Evolutionary conservation across 2,329 filamentous ascomycete species (phyloP).

Genomic region (Trichothecium roseum): DNA sequence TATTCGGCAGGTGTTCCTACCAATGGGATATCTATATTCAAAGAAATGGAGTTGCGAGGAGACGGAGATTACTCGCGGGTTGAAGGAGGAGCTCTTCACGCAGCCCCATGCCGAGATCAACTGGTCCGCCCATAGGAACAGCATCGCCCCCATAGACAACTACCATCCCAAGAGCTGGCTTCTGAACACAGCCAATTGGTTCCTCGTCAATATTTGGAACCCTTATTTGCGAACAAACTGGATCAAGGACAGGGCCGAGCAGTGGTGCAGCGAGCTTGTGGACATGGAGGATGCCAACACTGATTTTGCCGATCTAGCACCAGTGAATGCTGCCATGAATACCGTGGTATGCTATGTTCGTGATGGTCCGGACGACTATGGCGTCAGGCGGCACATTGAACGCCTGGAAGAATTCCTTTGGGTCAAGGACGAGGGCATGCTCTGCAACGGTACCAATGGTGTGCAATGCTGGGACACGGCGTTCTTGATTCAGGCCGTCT

Average conservation of each 20-base stretch:
- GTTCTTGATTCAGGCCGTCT: constrained; percentile 74
- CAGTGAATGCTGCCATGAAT: constrained; percentile 87
- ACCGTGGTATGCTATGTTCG: constrained; percentile 75
- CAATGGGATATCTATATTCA: constrained; percentile 86
- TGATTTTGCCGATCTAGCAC: constrained; percentile 73
- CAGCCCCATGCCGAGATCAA: constrained; percentile 69
- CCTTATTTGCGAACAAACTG: constrained; percentile 61
- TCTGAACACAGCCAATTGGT: constrained; percentile 67
- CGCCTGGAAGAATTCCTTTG: constrained; percentile 79
- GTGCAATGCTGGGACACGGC: constrained; percentile 96
- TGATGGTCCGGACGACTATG: constrained; percentile 65
- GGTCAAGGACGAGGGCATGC: constrained; percentile 86
- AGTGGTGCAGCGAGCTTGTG: constrained; percentile 73
- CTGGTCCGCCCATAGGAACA: constrained; percentile 71
- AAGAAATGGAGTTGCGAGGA: constrained; percentile 69
- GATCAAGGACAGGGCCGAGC: constrained; percentile 63
- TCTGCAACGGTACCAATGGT: constrained; percentile 95
- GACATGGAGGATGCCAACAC: constrained; percentile 92
- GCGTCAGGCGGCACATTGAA: constrained; percentile 68
- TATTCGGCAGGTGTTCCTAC: constrained; percentile 89
- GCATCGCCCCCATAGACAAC: constrained; percentile 70
- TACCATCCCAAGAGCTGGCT: constrained; percentile 88
- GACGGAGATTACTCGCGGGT: constrained; percentile 59
- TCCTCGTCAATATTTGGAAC: constrained; percentile 69
- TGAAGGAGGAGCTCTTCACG: constrained; percentile 75